Evolutionary conservation across 2,329 filamentous ascomycete genomes (phyloP).

Genomic region (Aspergillus fumigatus): DNA sequence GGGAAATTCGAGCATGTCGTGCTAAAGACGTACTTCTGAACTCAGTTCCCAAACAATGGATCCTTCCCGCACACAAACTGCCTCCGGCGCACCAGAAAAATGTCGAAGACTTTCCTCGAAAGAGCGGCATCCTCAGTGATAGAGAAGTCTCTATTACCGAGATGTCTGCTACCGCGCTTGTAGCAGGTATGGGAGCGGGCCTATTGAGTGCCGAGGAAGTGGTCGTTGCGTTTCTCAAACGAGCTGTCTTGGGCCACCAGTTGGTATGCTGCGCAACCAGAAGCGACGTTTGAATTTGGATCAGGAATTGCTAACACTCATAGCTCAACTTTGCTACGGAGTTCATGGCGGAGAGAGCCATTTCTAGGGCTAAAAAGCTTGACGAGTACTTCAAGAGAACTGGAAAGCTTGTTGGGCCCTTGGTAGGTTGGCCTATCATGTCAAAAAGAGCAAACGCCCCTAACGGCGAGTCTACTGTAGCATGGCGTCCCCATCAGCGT

Average conservation of each 20-base stretch:
- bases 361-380: constrained; percentile 28
- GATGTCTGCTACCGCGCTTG: constrained; percentile 26
- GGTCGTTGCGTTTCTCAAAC: constrained; percentile 30
- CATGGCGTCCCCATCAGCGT: constrained; percentile 55
- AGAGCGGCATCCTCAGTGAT: constrained; percentile 46
- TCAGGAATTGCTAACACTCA: not conserved
- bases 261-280: constrained; percentile 17
- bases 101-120: constrained; percentile 29
- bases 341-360: constrained; percentile 33
- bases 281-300: not conserved
- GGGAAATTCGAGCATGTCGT: constrained; percentile 30
- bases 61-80: constrained; percentile 23
- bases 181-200: constrained; percentile 24
- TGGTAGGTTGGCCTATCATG: constrained; percentile 22
- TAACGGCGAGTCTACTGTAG: not conserved
- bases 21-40: constrained; percentile 29
- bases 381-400: constrained; percentile 28
- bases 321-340: constrained; percentile 37
- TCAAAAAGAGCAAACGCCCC: not conserved
- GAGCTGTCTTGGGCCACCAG: constrained; percentile 31
- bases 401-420: constrained; percentile 45
- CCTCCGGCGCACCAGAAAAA: constrained; percentile 25
- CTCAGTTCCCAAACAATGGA: constrained; percentile 35
- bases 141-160: constrained; percentile 53
- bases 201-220: constrained; percentile 29